Conservation (phyloP, 78 protist genomes). For the Dictyostelium brefeldianum region DNA sequence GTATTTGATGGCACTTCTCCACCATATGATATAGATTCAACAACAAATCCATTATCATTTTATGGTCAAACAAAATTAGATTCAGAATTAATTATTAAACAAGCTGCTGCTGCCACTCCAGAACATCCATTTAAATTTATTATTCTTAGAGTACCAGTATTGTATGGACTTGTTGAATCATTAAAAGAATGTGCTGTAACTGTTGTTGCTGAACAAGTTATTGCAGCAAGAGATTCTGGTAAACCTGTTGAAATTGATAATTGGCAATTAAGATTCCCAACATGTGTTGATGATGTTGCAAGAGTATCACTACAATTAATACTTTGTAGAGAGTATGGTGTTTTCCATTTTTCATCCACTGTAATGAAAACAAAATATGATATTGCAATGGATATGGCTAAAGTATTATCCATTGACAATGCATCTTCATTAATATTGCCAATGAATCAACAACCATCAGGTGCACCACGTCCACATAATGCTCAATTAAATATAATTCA, state of each 20-base stretch:
- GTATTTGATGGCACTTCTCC: conserved; percentile 62
- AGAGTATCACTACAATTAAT: not conserved
- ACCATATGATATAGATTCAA: conserved; percentile 28
- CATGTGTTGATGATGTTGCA: conserved; percentile 73
- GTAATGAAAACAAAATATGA: conserved; percentile 41
- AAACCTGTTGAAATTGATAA: conserved; percentile 47
- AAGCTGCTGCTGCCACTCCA: not conserved
- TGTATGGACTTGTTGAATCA: conserved; percentile 60
- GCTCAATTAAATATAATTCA: conserved; percentile 21
- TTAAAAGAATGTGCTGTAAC: conserved; percentile 47
- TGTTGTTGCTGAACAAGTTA: conserved; percentile 40
- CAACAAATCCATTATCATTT: conserved; percentile 50
- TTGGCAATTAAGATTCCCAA: conserved; percentile 70
- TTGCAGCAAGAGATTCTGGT: not conserved
- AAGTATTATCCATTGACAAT: not conserved
- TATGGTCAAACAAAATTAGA: conserved; percentile 67
- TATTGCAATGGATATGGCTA: conserved; percentile 47
- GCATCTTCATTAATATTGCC: not conserved
- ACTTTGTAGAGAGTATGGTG: not conserved
- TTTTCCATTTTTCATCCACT: conserved; percentile 31
- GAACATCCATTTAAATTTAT: not conserved
- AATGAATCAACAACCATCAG: not conserved
- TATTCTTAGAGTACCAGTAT: conserved; percentile 61
- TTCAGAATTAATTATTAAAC: conserved; percentile 23
- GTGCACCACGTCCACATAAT: conserved; percentile 65